These are phyloP conservation scores for Termitomyces sp. DNA, from an alignment of 768 basidiomycete species.

Conservation along the genomic window DNA sequence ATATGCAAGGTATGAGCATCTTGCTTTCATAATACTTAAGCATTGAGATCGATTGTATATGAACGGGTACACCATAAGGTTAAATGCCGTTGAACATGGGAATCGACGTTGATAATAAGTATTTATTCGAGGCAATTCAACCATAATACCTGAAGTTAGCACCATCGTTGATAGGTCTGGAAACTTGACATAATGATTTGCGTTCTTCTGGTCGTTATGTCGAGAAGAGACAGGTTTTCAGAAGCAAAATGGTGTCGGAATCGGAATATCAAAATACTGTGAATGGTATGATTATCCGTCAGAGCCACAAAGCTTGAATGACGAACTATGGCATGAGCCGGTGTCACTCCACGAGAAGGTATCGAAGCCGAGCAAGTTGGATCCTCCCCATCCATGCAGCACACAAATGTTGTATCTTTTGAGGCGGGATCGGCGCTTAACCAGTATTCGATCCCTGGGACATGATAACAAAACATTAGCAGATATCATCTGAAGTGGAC, in stretches of 20 bases:
- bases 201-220: no score
- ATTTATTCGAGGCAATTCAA: background rate
- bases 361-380: conserved; percentile 43
- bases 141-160: background rate
- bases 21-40: background rate
- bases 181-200: no score
- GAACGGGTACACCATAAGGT: background rate
- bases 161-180: background rate
- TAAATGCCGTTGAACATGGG: background rate
- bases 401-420: conserved; percentile 36
- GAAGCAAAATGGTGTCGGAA: conserved; percentile 35
- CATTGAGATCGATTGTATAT: background rate
- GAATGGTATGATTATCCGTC: background rate
- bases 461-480: background rate
- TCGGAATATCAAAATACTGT: conserved; percentile 37
- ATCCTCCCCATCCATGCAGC: conserved; percentile 45
- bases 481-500: background rate
- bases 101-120: background rate
- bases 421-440: conserved; percentile 38
- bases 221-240: conserved; percentile 6
- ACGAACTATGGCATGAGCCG: conserved; percentile 41
- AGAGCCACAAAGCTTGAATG: background rate
- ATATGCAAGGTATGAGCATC: background rate
- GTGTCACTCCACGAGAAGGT: conserved; percentile 40
- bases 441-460: conserved; percentile 49